Conservation (phyloP, 202 grass and related monocot genomes). For the Digitaria exilis region DNA sequence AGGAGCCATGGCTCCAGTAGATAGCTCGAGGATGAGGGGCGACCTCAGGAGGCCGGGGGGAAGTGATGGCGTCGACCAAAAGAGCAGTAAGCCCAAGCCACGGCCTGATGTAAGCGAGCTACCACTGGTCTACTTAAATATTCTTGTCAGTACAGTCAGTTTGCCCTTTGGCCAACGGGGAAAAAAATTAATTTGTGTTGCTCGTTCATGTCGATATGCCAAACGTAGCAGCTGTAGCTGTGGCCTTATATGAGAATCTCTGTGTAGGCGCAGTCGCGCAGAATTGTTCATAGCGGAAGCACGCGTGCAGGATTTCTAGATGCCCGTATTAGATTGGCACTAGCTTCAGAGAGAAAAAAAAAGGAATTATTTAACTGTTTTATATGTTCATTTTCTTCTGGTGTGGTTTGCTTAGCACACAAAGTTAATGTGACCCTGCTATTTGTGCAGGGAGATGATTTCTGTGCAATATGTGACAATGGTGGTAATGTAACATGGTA, state of each 20-base stretch:
- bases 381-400: background rate
- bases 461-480: constrained; percentile 48
- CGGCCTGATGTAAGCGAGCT: background rate
- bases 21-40: background rate
- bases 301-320: background rate
- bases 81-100: background rate
- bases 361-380: background rate
- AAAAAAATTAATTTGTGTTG: no score
- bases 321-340: background rate
- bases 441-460: constrained; percentile 33
- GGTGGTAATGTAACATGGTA: constrained; percentile 42
- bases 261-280: background rate
- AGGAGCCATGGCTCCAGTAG: constrained; percentile 12
- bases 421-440: constrained; percentile 13
- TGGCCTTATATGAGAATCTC: background rate
- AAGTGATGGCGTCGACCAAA: background rate
- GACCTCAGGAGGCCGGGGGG: background rate
- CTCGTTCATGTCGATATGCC: background rate
- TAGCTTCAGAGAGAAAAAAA: background rate
- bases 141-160: background rate
- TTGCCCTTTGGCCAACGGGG: background rate
- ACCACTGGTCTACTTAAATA: background rate
- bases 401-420: background rate
- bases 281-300: background rate
- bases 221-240: background rate